Conservation (phyloP, 2,329 filamentous ascomycete species). For the Aspergillus novofumigatus region DNA sequence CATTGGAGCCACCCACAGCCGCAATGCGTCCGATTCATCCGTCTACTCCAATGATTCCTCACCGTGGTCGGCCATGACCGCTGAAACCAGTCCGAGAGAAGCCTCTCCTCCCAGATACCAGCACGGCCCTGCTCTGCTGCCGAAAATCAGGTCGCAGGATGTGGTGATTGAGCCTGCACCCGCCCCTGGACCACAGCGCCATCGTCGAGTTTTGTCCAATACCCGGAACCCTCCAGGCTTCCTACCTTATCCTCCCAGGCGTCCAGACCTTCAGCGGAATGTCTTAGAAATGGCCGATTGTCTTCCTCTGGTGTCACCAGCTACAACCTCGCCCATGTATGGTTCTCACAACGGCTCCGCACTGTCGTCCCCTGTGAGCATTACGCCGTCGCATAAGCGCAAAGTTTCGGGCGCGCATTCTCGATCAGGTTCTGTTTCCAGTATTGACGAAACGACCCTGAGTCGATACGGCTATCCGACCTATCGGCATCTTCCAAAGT, state of each 20-base stretch:
- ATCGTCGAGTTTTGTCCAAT: slow-evolving; percentile 51
- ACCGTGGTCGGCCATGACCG: slow-evolving; percentile 64
- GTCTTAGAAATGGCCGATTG: slow-evolving; percentile 44
- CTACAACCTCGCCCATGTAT: slow-evolving; percentile 36
- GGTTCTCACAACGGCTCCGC: slow-evolving; percentile 33
- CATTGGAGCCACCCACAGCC: slow-evolving; percentile 47
- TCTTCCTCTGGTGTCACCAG: slow-evolving; percentile 44
- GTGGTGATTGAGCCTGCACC: slow-evolving; percentile 64
- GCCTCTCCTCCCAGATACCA: slow-evolving; percentile 69
- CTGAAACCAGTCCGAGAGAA: slow-evolving; percentile 64
- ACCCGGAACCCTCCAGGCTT: slow-evolving; percentile 50
- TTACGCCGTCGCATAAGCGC: slow-evolving; percentile 42
- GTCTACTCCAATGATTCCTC: slow-evolving; percentile 64
- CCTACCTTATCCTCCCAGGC: slow-evolving; percentile 46
- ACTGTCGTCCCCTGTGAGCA: slow-evolving; percentile 64
- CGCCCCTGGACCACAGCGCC: slow-evolving; percentile 51
- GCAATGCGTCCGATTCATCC: slow-evolving; percentile 63
- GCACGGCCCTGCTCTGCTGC: slow-evolving; percentile 69
- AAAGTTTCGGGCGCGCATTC: slow-evolving; percentile 41
- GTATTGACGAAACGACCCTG: slow-evolving; percentile 62
- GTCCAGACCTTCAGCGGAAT: slow-evolving; percentile 43
- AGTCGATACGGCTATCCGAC: slow-evolving; percentile 77
- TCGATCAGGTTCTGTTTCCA: slow-evolving; percentile 63
- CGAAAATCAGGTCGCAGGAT: slow-evolving; percentile 82
- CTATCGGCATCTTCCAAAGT: slow-evolving; percentile 69